These are phyloP conservation scores for Lachnellula occidentalis DNA, from an alignment of 2,329 filamentous ascomycete genomes.

Conservation along the genomic window DNA sequence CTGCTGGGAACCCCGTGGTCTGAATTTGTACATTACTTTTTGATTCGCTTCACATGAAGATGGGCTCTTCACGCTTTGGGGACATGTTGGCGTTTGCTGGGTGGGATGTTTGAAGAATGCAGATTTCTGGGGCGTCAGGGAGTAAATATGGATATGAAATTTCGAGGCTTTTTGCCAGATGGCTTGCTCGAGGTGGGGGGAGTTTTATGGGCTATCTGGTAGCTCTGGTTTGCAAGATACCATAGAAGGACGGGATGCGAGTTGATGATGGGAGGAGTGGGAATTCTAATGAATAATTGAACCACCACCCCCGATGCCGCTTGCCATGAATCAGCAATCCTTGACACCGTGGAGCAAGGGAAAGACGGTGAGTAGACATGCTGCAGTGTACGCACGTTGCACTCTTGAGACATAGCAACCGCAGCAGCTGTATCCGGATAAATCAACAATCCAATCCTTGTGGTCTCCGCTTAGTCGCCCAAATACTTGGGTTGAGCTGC, in stretches of 20 bases:
- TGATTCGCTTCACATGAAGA: not conserved
- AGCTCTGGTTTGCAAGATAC: not conserved
- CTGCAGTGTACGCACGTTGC: too few relatives aligned
- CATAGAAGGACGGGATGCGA: not conserved
- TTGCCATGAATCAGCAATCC: not conserved
- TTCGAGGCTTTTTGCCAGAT: not conserved
- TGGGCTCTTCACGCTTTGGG: not conserved
- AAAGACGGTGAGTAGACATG: not conserved
- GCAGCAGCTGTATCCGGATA: not conserved
- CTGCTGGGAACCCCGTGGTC: slow-evolving; percentile 16
- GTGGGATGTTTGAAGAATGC: not conserved
- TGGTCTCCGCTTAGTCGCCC: not conserved
- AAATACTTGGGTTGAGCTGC: not conserved
- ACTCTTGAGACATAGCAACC: not conserved
- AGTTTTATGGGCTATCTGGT: not conserved
- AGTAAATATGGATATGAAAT: not conserved
- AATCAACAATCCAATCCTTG: not conserved
- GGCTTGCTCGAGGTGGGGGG: not conserved
- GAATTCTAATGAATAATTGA: not conserved
- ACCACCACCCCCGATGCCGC: not conserved
- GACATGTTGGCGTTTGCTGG: not conserved
- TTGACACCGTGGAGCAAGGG: not conserved
- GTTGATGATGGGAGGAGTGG: not conserved
- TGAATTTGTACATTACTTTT: not conserved
- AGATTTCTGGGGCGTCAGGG: slow-evolving; percentile 1